Base-by-base conservation (phyloP, 2,329 filamentous ascomycete genomes). In the Paecilomyces formosus region DNA sequence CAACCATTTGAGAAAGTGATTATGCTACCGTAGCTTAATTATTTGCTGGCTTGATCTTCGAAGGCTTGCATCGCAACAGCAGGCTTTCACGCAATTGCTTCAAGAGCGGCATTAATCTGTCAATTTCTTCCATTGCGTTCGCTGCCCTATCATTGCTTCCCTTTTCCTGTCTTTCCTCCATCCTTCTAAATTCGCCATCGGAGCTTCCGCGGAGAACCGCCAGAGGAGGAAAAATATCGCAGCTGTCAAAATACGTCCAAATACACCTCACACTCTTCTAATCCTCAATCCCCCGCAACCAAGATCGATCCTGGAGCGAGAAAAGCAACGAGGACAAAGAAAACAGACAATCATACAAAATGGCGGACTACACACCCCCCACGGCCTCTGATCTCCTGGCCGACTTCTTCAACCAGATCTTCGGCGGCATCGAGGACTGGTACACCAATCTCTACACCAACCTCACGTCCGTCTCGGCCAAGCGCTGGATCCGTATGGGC, bases 401-500 rank as follows among this genome's bases (percentile, higher is more conserved):
- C 39, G 57, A 66, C 59, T 62, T 61, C 60, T 33, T 57, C 57
- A 52, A 56, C 49, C 57, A 66, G 59, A 59, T 61, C 60, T 28
- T 56, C 58, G 39, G 59, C 39, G 54, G 49, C 33, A 12, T 68
- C 33, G 55, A 57, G 28, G 57, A 60, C 55, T 68, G 60, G 54
- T 55, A 58, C 21, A 53, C 58, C 39, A 68, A 68, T 33, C 51
- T 66, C 53, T 60, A 66, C 54, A 56, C 61, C 54, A 68, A 74
- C 49, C 68, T 79, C 63, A 68, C 70, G 55, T 65, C 67, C 33
- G 72, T 79, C 63, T 70, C 69, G 3, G 57, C 71, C 18, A 65
- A 72, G 55, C 73, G 76, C 62, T 79, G 74, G 69, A 70, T 93
- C 66, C 87, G 89, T 39, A 79, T 92, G 57, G 72, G 90, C 65